Evolutionary conservation across 164 flowering plant genomes (phyloP), one percentile per base, ranked within the genome.

Genomic region (Cinnamomum chago): DNA sequence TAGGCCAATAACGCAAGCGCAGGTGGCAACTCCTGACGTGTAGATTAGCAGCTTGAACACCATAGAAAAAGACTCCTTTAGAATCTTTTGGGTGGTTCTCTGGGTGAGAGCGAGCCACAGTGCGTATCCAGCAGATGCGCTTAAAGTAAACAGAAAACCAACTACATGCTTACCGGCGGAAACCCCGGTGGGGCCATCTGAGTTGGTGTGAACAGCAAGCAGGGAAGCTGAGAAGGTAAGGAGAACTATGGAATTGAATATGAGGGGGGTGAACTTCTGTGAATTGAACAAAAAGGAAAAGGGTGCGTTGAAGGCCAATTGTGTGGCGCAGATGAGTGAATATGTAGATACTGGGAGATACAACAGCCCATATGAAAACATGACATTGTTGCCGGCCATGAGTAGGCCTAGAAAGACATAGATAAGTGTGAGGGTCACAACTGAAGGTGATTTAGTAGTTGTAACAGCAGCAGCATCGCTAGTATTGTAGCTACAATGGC

Each of bases 281-380:
- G 82, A 70, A 67, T 84, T 84, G 25, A 84, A 58, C 70, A 80
- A 79, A 82, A 62, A 84, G 22, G 85, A 76, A 47, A 81, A 79
- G 72, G 80, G 35, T 0, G 77, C 82, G 52, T 79, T 84, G 60
- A 80, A 84, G 23, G 75, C 83, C 76, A 84, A 76, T 66, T 81
- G 84, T 55, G 81, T 73, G 7, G 83, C 81, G 69, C 84, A 81
- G 12, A 83, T 28, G 50, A 83, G 80, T 14, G 86, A 78, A 72
- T 79, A 84, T 3, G 86, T 84, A 23, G 86, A 84, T 33, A 79
- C 86, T 1, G 86, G 78, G 15, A 84, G 79, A 73, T 78, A 84
- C 30, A 76, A 23, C 3, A 82, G 77, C 14, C 85, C 86, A 35
- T 72, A 51, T 6, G 86, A 78, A 47, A 80, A 82, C 80, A 84